These are phyloP conservation scores for Picochlorum sp. DNA, from an alignment of 139 green algal genomes.

Conservation along the genomic window DNA sequence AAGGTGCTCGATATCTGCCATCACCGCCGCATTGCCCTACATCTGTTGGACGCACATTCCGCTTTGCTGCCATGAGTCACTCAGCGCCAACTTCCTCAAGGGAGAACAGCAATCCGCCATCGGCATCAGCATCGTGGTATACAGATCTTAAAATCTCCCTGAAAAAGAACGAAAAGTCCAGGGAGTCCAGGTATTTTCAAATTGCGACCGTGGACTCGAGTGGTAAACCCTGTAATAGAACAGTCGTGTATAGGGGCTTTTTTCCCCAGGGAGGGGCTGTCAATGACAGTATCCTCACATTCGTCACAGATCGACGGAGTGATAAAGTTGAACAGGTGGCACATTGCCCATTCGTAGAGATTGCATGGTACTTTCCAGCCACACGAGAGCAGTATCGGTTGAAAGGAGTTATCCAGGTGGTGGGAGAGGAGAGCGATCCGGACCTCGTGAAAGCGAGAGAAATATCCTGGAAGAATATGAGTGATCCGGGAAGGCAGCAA, in stretches of 20 bases:
- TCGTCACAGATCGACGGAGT: conserved; percentile 49
- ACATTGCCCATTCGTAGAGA: conserved; percentile 41
- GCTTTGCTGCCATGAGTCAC: no score
- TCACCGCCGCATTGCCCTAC: no score
- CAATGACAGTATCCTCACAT: no score
- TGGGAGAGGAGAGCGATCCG: conserved; percentile 24
- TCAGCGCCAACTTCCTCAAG: no score
- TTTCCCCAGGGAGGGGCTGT: not conserved
- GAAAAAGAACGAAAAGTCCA: conserved; percentile 5
- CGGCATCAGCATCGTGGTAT: conserved; percentile 15
- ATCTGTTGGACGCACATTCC: no score
- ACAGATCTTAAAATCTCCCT: conserved; percentile 14
- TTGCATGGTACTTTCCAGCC: conserved; percentile 69
- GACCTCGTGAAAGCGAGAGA: conserved; percentile 9
- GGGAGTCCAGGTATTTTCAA: conserved; percentile 52
- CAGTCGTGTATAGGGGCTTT: conserved; percentile 68
- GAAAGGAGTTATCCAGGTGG: conserved; percentile 38
- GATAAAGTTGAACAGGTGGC: conserved; percentile 44
- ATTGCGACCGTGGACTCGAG: conserved; percentile 61
- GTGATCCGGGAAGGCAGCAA: conserved; percentile 24
- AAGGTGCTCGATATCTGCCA: no score
- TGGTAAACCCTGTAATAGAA: conserved; percentile 60
- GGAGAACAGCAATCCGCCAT: no score
- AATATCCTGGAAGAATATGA: conserved; percentile 28
- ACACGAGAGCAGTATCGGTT: conserved; percentile 63